A percentile compares a stretch with the other conserved stretches of the same genome.
These are phyloP conservation scores for Alternaria burnsii DNA, from an alignment of 2,329 filamentous ascomycete genomes.

Conservation along the genomic window DNA sequence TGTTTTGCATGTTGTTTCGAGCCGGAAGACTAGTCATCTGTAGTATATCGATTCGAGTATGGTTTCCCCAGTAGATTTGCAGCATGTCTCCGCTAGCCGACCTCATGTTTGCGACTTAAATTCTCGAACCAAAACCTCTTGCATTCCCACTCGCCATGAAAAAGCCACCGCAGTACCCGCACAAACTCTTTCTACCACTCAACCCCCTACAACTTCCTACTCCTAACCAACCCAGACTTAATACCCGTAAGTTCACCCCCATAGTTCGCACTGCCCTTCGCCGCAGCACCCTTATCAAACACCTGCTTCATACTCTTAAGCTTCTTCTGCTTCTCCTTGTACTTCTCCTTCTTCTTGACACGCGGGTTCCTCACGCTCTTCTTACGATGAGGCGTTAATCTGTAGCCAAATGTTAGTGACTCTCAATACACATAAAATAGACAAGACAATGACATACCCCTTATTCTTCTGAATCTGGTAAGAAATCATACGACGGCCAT, in stretches of 20 bases:
- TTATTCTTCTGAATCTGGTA: slow-evolving; percentile 99
- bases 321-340: slow-evolving; percentile 97
- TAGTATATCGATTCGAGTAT: accelerated
- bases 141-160: too few species aligned
- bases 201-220: slow-evolving; percentile 76
- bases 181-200: accelerated
- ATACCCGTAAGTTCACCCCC: slow-evolving; percentile 93
- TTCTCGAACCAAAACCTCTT: accelerated
- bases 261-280: slow-evolving; percentile 70
- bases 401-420: neutral
- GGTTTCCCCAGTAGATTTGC: accelerated
- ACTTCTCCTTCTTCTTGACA: slow-evolving; percentile 98
- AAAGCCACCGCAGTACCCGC: accelerated
- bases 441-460: slow-evolving; percentile 57
- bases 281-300: slow-evolving; percentile 78
- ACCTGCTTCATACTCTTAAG: slow-evolving; percentile 83
- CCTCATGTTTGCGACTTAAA: too few species aligned
- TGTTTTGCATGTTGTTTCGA: too few species aligned
- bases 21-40: too few species aligned
- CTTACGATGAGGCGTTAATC: slow-evolving; percentile 81
- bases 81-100: accelerated
- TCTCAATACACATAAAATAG: neutral
- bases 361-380: slow-evolving; percentile 95
- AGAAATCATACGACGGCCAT: slow-evolving; percentile 90
- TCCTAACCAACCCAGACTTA: slow-evolving; percentile 92